Percentiles rank a stretch among this genome's conserved stretches.
Conservation (phyloP, 192 early-diverging fungal species). For the Dissophora globulifera region DNA sequence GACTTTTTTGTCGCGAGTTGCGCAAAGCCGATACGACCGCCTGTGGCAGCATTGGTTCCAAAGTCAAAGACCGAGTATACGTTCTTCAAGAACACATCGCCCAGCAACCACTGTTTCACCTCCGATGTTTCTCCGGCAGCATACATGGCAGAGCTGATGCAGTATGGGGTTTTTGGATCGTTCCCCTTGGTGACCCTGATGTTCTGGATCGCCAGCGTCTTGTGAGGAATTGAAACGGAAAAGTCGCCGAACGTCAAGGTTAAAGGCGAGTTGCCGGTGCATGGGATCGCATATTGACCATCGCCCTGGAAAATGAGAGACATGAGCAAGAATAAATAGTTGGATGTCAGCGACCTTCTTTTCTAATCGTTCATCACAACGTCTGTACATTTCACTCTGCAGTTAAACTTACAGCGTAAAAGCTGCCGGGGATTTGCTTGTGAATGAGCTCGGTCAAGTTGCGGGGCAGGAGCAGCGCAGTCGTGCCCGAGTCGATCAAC, state of each 20-base stretch:
- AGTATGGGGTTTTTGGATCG: constrained; percentile 17
- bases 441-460: constrained; percentile 52
- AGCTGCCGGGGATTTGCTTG: constrained; percentile 51
- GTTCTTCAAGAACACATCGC: constrained; percentile 61
- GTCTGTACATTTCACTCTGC: too few species aligned
- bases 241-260: constrained; percentile 36
- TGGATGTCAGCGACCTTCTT: not conserved
- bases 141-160: constrained; percentile 34
- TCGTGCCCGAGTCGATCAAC: constrained; percentile 70
- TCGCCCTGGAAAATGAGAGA: not conserved
- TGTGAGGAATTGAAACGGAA: constrained; percentile 21
- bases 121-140: not conserved
- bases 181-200: constrained; percentile 8
- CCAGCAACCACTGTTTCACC: constrained; percentile 54
- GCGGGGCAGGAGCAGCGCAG: constrained; percentile 60
- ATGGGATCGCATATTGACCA: constrained; percentile 58
- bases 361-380: too few species aligned
- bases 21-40: constrained; percentile 60
- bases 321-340: not conserved
- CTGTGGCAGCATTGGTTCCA: constrained; percentile 30
- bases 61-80: constrained; percentile 64
- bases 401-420: constrained; percentile 1
- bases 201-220: constrained; percentile 47
- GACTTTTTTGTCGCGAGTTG: constrained; percentile 1
- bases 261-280: constrained; percentile 20